A percentile compares a stretch with the other conserved stretches of the same genome.
These are phyloP conservation scores for peach (Prunus persica) DNA, from an alignment of 306 rosid species.

Conservation along the genomic window DNA sequence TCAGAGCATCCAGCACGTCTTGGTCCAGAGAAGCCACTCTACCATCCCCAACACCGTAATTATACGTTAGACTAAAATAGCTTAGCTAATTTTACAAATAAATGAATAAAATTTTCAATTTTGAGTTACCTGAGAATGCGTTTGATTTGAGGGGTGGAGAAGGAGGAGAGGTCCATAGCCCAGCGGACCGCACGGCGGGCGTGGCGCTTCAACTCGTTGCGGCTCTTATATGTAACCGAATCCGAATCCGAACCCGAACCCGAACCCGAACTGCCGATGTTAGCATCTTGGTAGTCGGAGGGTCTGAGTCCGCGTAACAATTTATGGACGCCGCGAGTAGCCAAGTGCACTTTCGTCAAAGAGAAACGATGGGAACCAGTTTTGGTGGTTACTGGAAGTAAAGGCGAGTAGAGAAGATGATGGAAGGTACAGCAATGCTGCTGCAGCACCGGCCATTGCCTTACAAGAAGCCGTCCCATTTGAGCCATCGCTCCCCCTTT, in stretches of 20 bases:
- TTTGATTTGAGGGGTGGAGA: conserved; percentile 74
- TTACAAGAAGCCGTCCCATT: conserved; percentile 41
- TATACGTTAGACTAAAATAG: neutral
- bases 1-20: conserved; percentile 62
- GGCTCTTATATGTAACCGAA: conserved; percentile 48
- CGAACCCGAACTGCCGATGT: neutral
- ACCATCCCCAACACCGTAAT: conserved; percentile 3
- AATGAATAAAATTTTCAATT: neutral
- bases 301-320: conserved; percentile 39
- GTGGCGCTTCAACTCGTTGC: conserved; percentile 76
- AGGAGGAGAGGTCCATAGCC: conserved; percentile 77
- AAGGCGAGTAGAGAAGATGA: conserved; percentile 22
- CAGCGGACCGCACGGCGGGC: conserved; percentile 80
- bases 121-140: conserved; percentile 57
- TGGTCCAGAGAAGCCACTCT: conserved; percentile 63
- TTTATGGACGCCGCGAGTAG: conserved; percentile 38
- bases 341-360: conserved; percentile 22
- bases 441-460: conserved; percentile 56
- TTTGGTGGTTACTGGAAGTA: conserved; percentile 15
- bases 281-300: conserved; percentile 25
- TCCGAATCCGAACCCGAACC: conserved; percentile 37
- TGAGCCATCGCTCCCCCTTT: conserved; percentile 32
- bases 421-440: conserved; percentile 25
- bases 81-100: neutral
- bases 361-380: conserved; percentile 27